Evolutionary conservation across 169 alveolate genomes (phyloP).

Genomic region (Prorocentrum cordatum): DNA sequence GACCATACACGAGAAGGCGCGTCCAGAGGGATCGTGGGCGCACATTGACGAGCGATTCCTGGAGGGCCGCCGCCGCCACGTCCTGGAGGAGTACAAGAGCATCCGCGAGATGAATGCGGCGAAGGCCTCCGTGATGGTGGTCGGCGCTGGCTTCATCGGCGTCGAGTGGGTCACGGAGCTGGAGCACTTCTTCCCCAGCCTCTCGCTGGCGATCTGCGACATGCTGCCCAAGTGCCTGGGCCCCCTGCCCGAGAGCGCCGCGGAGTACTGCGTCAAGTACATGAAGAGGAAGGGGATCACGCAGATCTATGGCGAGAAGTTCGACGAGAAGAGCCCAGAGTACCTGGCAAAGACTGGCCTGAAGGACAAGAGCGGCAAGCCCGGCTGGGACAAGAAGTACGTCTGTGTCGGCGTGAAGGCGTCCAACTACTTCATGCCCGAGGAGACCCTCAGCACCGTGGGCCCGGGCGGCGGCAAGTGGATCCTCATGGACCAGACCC

Average conservation of each 20-base stretch:
- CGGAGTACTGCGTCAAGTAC: constrained; percentile 43
- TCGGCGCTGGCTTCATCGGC: constrained; percentile 62
- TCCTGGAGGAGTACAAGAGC: constrained; percentile 37
- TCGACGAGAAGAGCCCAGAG: constrained; percentile 23
- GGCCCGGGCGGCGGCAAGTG: constrained; percentile 46
- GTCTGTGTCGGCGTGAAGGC: constrained; percentile 55
- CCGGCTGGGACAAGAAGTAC: constrained; percentile 49
- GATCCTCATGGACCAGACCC: constrained; percentile 40
- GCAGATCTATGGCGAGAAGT: constrained; percentile 43
- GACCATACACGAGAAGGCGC: constrained; percentile 40
- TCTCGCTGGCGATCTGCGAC: constrained; percentile 41
- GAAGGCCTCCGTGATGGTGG: constrained; percentile 20
- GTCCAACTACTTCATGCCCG: constrained; percentile 40
- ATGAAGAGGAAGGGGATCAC: constrained; percentile 35
- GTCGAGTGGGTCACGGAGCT: constrained; percentile 59
- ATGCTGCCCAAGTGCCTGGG: constrained; percentile 43
- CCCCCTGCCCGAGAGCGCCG: constrained; percentile 38
- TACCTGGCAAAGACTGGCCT: neutral
- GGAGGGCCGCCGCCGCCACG: constrained; percentile 48
- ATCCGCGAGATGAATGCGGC: constrained; percentile 11
- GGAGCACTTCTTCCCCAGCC: constrained; percentile 42
- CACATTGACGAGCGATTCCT: constrained; percentile 52
- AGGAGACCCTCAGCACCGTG: constrained; percentile 24
- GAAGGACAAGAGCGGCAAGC: neutral
- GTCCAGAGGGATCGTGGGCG: constrained; percentile 37